Conservation (phyloP, 148 eudicot genomes). For the Oxyria digyna region DNA sequence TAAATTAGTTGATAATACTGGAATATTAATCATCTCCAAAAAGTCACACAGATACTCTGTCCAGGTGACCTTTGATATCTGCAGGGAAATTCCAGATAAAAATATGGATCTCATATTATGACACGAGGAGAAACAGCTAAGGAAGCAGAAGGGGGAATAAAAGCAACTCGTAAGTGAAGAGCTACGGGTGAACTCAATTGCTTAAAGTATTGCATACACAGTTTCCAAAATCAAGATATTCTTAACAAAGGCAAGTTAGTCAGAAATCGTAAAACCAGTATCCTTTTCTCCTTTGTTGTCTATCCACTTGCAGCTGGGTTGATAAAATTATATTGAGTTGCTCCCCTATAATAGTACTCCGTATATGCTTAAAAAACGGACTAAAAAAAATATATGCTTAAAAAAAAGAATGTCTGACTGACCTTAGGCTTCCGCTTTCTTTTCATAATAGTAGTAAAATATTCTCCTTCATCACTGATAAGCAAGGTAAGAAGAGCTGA, state of each 20-base stretch:
- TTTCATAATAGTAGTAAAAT: conserved; percentile 27
- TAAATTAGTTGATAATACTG: conserved; percentile 33
- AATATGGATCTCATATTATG: conserved; percentile 3
- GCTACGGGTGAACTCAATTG: neutral
- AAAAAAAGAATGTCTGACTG: conserved; percentile 6
- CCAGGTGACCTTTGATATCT: conserved; percentile 82
- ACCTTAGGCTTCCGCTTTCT: conserved; percentile 80
- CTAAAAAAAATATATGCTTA: neutral
- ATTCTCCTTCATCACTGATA: conserved; percentile 58
- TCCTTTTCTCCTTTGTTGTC: neutral
- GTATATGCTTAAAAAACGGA: too few relatives aligned
- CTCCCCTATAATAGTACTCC: too few relatives aligned
- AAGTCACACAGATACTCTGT: conserved; percentile 80
- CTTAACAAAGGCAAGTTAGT: neutral
- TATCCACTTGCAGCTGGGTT: neutral
- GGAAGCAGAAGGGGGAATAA: neutral
- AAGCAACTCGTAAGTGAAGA: neutral
- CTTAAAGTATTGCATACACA: neutral
- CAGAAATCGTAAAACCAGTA: neutral
- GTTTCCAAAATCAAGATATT: neutral
- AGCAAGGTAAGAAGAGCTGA: conserved; percentile 74
- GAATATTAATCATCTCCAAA: conserved; percentile 43
- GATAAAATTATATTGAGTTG: neutral
- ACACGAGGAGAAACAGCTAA: neutral
- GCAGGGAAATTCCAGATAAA: conserved; percentile 18